phyloP scores from a whole-genome alignment of 2,329 filamentous ascomycete genomes.

The Xylariaceae sp. region DNA sequence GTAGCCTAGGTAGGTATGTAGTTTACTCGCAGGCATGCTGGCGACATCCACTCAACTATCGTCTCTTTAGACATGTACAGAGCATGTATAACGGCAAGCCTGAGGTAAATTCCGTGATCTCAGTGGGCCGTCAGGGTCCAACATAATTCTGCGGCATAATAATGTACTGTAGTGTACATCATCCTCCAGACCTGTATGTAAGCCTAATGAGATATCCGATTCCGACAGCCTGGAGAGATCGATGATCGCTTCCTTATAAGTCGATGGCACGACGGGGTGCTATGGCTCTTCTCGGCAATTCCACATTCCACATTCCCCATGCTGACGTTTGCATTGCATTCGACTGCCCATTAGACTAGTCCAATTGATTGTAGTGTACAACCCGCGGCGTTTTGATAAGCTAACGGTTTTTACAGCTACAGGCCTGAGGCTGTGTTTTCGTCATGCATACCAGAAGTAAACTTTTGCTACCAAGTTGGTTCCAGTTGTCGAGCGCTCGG shows the following conservation, averaged over 20 bases:
- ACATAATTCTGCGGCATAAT: constrained; percentile 4
- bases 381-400: not conserved
- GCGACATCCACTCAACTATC: no score
- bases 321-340: not conserved
- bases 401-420: not conserved
- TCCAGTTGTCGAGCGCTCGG: not conserved
- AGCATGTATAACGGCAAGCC: no score
- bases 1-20: not conserved
- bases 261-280: constrained; percentile 4
- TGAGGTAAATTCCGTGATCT: no score
- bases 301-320: not conserved
- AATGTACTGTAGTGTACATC: not conserved
- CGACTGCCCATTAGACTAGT: not conserved
- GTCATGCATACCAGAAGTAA: no score
- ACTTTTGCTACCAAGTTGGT: not conserved
- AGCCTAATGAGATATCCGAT: constrained; percentile 27
- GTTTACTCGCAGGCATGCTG: not conserved
- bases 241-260: constrained; percentile 26
- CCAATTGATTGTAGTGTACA: not conserved
- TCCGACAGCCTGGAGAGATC: constrained; percentile 31
- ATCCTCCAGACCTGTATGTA: no score
- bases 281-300: constrained; percentile 15
- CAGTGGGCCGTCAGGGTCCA: no score
- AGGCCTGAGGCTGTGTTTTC: not conserved
- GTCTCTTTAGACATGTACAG: no score